A percentile compares a stretch with the other conserved stretches of the same genome.
Conservation (phyloP, 345 rosid genomes). For the Citrus maxima region DNA sequence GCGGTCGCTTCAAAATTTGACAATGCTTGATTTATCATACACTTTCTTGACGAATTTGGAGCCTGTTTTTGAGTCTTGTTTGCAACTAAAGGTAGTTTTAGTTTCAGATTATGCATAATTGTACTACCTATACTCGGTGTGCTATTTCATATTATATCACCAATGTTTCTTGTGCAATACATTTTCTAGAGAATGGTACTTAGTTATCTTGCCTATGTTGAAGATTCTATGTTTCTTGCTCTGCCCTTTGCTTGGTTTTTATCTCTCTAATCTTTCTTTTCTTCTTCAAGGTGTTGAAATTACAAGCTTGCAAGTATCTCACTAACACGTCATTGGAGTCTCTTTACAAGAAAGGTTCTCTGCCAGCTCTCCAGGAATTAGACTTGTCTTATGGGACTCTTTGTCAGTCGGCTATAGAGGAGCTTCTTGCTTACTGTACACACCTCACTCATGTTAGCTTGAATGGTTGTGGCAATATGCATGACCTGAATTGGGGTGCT, state of each 20-base stretch:
- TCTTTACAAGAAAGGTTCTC: constrained; percentile 78
- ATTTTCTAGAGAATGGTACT: not conserved
- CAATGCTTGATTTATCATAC: constrained; percentile 82
- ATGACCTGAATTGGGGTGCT: constrained; percentile 88
- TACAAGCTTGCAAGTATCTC: constrained; percentile 98
- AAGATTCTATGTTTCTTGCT: not conserved
- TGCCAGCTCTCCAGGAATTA: constrained; percentile 74
- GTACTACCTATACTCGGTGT: not conserved
- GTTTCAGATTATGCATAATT: not conserved
- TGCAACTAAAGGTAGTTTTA: constrained; percentile 69
- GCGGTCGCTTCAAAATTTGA: constrained; percentile 54
- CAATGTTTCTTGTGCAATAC: not conserved
- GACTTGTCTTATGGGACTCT: constrained; percentile 95
- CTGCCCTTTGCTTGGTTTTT: not conserved
- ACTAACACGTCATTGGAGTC: constrained; percentile 87
- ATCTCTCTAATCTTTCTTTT: not conserved
- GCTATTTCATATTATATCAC: not conserved
- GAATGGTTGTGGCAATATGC: constrained; percentile 92
- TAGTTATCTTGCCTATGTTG: not conserved
- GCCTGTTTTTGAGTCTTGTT: constrained; percentile 84
- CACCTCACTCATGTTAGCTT: constrained; percentile 92
- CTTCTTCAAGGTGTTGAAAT: constrained; percentile 63
- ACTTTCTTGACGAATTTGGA: constrained; percentile 79
- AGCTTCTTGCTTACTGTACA: constrained; percentile 88
- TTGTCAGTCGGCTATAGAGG: constrained; percentile 89